Evolutionary conservation across 805 yeast genomes (phyloP).

Genomic region (Ogataea angusta): DNA sequence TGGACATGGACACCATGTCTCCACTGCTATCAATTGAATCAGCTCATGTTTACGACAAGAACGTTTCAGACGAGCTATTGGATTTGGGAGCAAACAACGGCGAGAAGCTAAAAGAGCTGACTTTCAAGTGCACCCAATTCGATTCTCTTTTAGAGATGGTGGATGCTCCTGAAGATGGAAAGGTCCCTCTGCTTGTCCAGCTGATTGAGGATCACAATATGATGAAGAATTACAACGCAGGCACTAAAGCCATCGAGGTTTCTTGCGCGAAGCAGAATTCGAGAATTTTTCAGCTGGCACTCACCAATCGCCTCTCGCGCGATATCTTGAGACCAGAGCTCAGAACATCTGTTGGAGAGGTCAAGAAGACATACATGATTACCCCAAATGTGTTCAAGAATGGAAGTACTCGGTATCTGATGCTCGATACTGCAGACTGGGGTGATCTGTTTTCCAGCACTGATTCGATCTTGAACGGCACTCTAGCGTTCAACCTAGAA

Average conservation of each 20-base stretch:
- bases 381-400: constrained; percentile 16
- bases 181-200: constrained; percentile 11
- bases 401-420: constrained; percentile 7
- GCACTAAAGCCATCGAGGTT: constrained; percentile 1
- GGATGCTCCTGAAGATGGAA: constrained; percentile 9
- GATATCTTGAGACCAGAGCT: constrained; percentile 13
- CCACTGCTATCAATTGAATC: too few species aligned
- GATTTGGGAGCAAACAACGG: not conserved
- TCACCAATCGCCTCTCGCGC: constrained; percentile 7
- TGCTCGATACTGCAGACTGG: constrained; percentile 13
- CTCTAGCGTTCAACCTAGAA: not conserved
- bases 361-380: constrained; percentile 2
- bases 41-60: too few species aligned
- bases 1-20: constrained; percentile 8
- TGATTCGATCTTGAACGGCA: not conserved
- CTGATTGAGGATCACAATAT: constrained; percentile 15
- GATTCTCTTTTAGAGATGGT: constrained; percentile 16
- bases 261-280: constrained; percentile 2
- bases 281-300: constrained; percentile 5
- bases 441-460: not conserved
- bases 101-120: constrained; percentile 1
- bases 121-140: constrained; percentile 9
- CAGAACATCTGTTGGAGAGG: constrained; percentile 5
- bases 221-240: constrained; percentile 1
- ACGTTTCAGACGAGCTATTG: too few species aligned